Evolutionary conservation across 805 yeast species (phyloP), one percentile per base, ranked within the genome.

Genomic region (Candida quercuum): DNA sequence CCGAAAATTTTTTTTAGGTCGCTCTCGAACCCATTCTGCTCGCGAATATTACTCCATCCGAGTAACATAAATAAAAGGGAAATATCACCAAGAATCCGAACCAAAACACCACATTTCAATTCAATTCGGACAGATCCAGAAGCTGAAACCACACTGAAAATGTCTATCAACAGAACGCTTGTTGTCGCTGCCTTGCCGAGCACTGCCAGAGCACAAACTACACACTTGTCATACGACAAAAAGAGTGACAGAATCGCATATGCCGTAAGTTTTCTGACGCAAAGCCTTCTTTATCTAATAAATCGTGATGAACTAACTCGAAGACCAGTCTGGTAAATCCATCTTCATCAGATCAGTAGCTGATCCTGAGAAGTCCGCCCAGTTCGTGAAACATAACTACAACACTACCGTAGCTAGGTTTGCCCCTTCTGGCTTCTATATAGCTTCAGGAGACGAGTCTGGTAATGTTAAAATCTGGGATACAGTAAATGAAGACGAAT

Each of bases 401-500:
- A 63, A 74, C 17, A 86, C 94, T 28, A 84, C 95, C 0, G 95
- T 81, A 3, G 96, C 93, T 13, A 74, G 76, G 33, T 87, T 93
- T 59, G 70, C 95, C 1, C 96, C 98, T 1, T 79, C 88, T 11
- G 97, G 99, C 1, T 82, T 71, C 60, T 91, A 86, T 61, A 66
- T 91, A 22, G 96, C 95, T 2, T 82, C 95, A 3, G 98, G 96
- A 33, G 99, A 91, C 56, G 86, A 78, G 48, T 63, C 81, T n/a
- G 99, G 99, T 21, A 74, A 75, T 42, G 94, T 91, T 31, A 82
- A 84, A 47, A 77, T 93, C 32, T 91, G 98, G 96, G 94, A 87
- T 51, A 60, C 71, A 21, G 72, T 70, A 18, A 71, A 73, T 15
- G 76, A 74, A 24, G 71, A 49, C 16, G 46, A 65, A 43, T 72